phyloP scores from a whole-genome alignment of 2,329 filamentous ascomycete genomes.

The Hymenoscyphus scutula region DNA sequence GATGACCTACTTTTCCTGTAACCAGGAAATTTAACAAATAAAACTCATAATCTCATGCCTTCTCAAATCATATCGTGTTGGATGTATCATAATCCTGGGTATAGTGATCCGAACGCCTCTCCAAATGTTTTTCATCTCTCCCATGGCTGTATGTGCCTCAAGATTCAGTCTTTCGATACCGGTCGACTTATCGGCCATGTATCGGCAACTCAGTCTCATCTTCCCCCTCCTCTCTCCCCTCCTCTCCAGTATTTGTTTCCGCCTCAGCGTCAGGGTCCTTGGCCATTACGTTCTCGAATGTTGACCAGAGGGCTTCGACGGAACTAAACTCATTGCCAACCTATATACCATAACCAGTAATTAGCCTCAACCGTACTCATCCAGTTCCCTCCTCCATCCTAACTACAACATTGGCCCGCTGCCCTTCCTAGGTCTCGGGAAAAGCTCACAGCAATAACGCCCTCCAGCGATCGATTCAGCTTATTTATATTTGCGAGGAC shows the following conservation, averaged over 20 bases:
- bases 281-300: conserved; percentile 95
- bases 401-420: background rate
- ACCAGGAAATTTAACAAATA: conserved; percentile 46
- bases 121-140: too few species aligned
- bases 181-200: conserved; percentile 8
- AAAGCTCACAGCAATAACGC: conserved; percentile 73
- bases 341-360: conserved; percentile 42
- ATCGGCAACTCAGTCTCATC: conserved; percentile 24
- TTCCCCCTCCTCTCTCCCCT: conserved; percentile 24
- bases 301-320: conserved; percentile 94
- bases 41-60: background rate
- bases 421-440: background rate
- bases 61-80: conserved; percentile 13
- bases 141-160: too few species aligned
- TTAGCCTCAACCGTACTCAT: background rate
- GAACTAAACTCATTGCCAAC: conserved; percentile 97
- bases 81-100: conserved; percentile 22
- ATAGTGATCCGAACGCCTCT: conserved; percentile 30
- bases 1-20: conserved; percentile 32
- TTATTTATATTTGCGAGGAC: conserved; percentile 96
- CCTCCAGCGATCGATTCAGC: conserved; percentile 86
- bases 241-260: conserved; percentile 33
- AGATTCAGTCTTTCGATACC: too few species aligned
- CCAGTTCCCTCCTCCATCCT: too few species aligned
- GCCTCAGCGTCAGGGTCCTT: conserved; percentile 51